Evolutionary conservation across 495 filamentous ascomycete genomes (phyloP).

Genomic region (Aspergillus baeticus): DNA sequence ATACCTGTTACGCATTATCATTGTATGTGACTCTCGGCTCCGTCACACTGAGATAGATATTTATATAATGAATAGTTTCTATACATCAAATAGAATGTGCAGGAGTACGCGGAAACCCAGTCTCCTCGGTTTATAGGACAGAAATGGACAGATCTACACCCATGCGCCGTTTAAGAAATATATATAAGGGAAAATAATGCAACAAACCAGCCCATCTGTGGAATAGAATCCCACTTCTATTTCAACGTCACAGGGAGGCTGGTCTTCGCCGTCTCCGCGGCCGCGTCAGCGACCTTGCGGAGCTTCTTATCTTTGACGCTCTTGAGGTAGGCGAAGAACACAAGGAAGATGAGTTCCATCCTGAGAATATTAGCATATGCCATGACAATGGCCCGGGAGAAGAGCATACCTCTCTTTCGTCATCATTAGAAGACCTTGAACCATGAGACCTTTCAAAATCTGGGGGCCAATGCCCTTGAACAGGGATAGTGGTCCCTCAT

Average conservation of each 20-base stretch:
- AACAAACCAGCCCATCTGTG: conserved; percentile 3
- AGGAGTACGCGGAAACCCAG: conserved; percentile 11
- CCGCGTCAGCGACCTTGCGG: conserved; percentile 57
- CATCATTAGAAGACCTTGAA: conserved; percentile 98
- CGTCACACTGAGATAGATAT: neutral
- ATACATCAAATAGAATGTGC: conserved; percentile 20
- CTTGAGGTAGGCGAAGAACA: conserved; percentile 79
- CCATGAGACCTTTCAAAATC: conserved; percentile 85
- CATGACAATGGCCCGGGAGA: neutral
- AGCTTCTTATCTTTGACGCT: conserved; percentile 70
- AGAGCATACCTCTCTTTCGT: conserved; percentile 86
- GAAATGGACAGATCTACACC: conserved; percentile 21
- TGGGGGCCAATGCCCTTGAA: conserved; percentile 98
- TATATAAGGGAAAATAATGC: conserved; percentile 11
- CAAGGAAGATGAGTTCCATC: conserved; percentile 85
- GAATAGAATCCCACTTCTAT: conserved; percentile 23
- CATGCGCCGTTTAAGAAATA: conserved; percentile 24
- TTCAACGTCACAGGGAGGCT: conserved; percentile 47
- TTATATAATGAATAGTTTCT: conserved; percentile 5
- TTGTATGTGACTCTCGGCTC: too few species aligned
- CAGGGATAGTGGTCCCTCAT: conserved; percentile 77
- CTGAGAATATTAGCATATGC: conserved; percentile 46
- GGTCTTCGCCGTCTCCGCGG: conserved; percentile 38
- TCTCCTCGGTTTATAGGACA: conserved; percentile 6
- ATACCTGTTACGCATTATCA: too few species aligned